These are phyloP conservation scores for Fusarium phyllophilum DNA, from an alignment of 2,329 filamentous ascomycete genomes.

Conservation along the genomic window DNA sequence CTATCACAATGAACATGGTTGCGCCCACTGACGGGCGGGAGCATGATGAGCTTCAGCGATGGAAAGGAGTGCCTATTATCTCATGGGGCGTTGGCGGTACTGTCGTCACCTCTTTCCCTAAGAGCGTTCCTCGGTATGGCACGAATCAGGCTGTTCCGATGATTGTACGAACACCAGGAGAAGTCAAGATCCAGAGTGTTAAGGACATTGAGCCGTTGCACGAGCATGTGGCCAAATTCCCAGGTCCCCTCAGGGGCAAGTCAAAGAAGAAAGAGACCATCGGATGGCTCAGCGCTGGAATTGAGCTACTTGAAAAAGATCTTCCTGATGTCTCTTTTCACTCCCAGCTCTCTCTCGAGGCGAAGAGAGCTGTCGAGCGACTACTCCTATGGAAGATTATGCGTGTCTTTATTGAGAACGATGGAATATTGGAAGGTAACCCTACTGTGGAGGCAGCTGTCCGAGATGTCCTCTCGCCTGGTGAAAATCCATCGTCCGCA, in stretches of 20 bases:
- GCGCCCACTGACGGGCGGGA: slow-evolving; percentile 73
- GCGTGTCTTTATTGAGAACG: slow-evolving; percentile 83
- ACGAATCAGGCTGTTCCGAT: slow-evolving; percentile 77
- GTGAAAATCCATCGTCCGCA: slow-evolving; percentile 42
- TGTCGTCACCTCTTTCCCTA: slow-evolving; percentile 86
- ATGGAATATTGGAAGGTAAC: slow-evolving; percentile 82
- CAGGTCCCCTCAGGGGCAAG: slow-evolving; percentile 88
- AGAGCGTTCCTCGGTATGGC: slow-evolving; percentile 86
- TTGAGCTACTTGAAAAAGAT: slow-evolving; percentile 75
- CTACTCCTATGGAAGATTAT: slow-evolving; percentile 89
- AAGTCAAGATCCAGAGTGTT: slow-evolving; percentile 79
- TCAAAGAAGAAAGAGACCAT: slow-evolving; percentile 95
- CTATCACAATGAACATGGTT: slow-evolving; percentile 66
- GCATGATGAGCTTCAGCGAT: slow-evolving; percentile 83
- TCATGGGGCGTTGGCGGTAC: slow-evolving; percentile 88
- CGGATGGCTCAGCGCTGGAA: slow-evolving; percentile 81
- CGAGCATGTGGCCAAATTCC: slow-evolving; percentile 82
- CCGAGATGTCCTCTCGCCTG: slow-evolving; percentile 76
- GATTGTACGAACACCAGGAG: slow-evolving; percentile 84
- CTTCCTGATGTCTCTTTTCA: slow-evolving; percentile 60
- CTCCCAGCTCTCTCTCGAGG: slow-evolving; percentile 64
- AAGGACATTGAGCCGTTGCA: slow-evolving; percentile 78
- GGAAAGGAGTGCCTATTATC: slow-evolving; percentile 90
- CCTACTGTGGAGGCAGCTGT: slow-evolving; percentile 78
- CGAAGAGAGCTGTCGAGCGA: slow-evolving; percentile 81